Base-by-base conservation (phyloP, 2,329 filamentous ascomycete genomes). In the Fusarium tupiense region DNA sequence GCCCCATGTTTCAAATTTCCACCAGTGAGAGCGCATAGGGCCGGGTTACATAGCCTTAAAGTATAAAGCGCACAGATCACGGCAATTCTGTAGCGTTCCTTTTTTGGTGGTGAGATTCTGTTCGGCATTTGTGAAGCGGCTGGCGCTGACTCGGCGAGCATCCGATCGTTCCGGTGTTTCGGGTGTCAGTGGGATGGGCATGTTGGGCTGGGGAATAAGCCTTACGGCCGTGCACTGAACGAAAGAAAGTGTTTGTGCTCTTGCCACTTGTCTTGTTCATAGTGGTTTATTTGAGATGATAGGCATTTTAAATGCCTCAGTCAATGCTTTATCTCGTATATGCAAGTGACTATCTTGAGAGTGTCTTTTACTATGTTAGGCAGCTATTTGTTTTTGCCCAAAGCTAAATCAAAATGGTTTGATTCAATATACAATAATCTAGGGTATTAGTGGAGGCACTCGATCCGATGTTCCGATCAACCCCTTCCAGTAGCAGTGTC, bases 1-100 rank as follows among this genome's bases (percentile, higher is more conserved):
- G 26, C 12, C 41, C 38, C 19, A 24, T 8, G 33, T 64, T 63
- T 54, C 37, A 26, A 31, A 50, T 43, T 69, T 52, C 33, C 44
- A 64, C 44, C 58, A 43, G 31, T 52, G 35, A 29, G 22, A 35
- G 24, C 12, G 33, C 43, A 50, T 52, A 8, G 16, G 46, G 4
- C 37, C 47, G 20, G 50, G 47, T 29, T 44, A 31, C 37, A 53
- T 61, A 52, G 67, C 67, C 47, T 22, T 26, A 46, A 69, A 69
- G 43, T 64, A 4, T 37, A 69, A 69, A 26, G 17, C 13, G 66
- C 67, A 69, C 50, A 26, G 50, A 29, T 40, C 33, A 43, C 66
- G 67, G 67, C 52, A 69, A 40, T 69, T 61, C 24, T 26, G 31
- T 68, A 26, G 10, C 29, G 13, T 10, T 12, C 8, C 5, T 26